phyloP scores from a whole-genome alignment of 352 stramenopile species.

The Globisporangium emineosum region DNA sequence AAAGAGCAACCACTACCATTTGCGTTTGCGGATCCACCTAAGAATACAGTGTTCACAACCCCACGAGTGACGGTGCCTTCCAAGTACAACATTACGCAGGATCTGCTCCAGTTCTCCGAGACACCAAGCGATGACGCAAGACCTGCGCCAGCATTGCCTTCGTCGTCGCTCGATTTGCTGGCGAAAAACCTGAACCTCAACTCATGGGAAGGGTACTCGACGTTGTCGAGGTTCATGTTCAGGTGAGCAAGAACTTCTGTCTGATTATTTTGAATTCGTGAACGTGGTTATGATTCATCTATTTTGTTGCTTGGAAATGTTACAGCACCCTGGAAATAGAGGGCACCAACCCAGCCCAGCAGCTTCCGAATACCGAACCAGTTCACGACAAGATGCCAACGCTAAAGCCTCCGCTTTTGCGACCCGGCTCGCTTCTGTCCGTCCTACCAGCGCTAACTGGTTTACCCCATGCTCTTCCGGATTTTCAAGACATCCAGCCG shows the following conservation, averaged over 20 bases:
- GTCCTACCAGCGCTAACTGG: neutral
- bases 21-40: slow-evolving; percentile 17
- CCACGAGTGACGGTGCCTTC: slow-evolving; percentile 12
- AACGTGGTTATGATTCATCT: neutral
- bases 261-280: neutral
- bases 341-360: neutral
- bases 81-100: slow-evolving; percentile 24
- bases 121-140: slow-evolving; percentile 11
- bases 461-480: neutral
- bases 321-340: slow-evolving; percentile 29
- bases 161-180: slow-evolving; percentile 27
- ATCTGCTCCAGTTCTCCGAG: slow-evolving; percentile 20
- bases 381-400: neutral
- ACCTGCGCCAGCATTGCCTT: slow-evolving; percentile 16
- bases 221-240: slow-evolving; percentile 68
- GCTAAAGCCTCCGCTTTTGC: neutral
- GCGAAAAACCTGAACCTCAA: slow-evolving; percentile 43
- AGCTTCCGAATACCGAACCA: neutral
- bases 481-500: slow-evolving; percentile 6
- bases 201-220: slow-evolving; percentile 74
- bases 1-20: slow-evolving; percentile 11
- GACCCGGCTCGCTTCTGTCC: neutral
- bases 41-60: slow-evolving; percentile 18
- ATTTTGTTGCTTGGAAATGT: neutral
- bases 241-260: slow-evolving; percentile 26